These are phyloP conservation scores for Pezizomycotina sp. DNA, from an alignment of 2,329 filamentous ascomycete genomes.

Conservation along the genomic window DNA sequence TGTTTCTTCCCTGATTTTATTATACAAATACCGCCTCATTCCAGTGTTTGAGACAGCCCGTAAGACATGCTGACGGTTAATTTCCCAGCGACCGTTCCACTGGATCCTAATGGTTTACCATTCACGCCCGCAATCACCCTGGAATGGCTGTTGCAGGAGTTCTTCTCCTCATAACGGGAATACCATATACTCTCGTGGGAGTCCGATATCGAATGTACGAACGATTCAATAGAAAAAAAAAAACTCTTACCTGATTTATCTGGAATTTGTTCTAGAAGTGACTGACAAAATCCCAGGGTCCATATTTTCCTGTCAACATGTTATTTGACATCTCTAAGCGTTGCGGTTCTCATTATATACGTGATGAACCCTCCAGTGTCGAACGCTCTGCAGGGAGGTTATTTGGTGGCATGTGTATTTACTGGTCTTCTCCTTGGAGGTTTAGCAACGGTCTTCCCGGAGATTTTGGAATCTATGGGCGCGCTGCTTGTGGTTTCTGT, in stretches of 20 bases:
- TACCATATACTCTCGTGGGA: constrained; percentile 55
- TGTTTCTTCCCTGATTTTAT: no score
- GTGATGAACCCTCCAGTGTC: constrained; percentile 67
- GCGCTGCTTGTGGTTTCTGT: constrained; percentile 73
- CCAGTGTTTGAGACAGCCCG: no score
- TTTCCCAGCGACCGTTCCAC: constrained; percentile 6
- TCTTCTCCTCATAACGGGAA: constrained; percentile 57
- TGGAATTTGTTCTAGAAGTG: neutral
- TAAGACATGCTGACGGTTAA: no score
- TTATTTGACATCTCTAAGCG: constrained; percentile 54
- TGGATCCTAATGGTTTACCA: constrained; percentile 38
- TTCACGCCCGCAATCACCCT: constrained; percentile 61
- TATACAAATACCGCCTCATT: no score
- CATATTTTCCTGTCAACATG: constrained; percentile 67
- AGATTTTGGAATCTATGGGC: constrained; percentile 69
- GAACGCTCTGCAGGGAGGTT: constrained; percentile 65
- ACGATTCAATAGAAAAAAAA: neutral
- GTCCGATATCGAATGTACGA: constrained; percentile 56
- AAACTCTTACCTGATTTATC: neutral
- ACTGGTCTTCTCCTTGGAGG: constrained; percentile 60
- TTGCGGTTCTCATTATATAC: constrained; percentile 71
- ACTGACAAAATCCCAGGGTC: constrained; percentile 30
- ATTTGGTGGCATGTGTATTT: constrained; percentile 60
- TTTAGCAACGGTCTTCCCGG: constrained; percentile 59
- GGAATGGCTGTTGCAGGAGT: constrained; percentile 64